Evolutionary conservation across 306 rosid genomes (phyloP).

Genomic region (Comarum palustre): DNA sequence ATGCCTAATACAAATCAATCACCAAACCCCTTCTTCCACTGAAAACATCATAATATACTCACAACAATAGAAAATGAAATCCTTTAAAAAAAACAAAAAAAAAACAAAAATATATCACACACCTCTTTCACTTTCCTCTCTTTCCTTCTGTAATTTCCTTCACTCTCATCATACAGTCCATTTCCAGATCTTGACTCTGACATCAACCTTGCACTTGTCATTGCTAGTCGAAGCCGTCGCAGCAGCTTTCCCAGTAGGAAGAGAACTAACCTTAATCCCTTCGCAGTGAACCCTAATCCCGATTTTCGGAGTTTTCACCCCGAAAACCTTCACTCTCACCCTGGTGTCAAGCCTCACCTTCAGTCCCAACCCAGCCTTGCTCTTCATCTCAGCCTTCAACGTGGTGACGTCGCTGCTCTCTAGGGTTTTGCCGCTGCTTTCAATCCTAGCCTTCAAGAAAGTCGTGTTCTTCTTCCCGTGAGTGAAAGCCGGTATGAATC

Average conservation of each 20-base stretch:
- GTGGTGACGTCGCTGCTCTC: slow-evolving; percentile 26
- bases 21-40: background rate
- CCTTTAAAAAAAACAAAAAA: background rate
- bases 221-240: slow-evolving; percentile 61
- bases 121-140: slow-evolving; percentile 18
- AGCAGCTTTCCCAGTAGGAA: slow-evolving; percentile 61
- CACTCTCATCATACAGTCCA: slow-evolving; percentile 57
- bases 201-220: slow-evolving; percentile 63
- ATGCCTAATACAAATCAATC: slow-evolving; percentile 3
- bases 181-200: slow-evolving; percentile 91
- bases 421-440: slow-evolving; percentile 28
- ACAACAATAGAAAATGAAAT: background rate
- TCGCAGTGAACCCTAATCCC: slow-evolving; percentile 71
- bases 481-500: slow-evolving; percentile 42
- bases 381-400: slow-evolving; percentile 53
- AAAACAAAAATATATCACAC: background rate
- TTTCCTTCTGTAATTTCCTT: background rate
- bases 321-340: slow-evolving; percentile 63
- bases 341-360: slow-evolving; percentile 57
- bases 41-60: background rate
- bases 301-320: slow-evolving; percentile 53
- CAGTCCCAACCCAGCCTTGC: slow-evolving; percentile 60
- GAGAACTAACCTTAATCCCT: slow-evolving; percentile 48
- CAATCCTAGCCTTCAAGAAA: slow-evolving; percentile 41
- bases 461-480: slow-evolving; percentile 73